Conservation (phyloP, 495 filamentous ascomycete genomes). For the Penicillium daleae region DNA sequence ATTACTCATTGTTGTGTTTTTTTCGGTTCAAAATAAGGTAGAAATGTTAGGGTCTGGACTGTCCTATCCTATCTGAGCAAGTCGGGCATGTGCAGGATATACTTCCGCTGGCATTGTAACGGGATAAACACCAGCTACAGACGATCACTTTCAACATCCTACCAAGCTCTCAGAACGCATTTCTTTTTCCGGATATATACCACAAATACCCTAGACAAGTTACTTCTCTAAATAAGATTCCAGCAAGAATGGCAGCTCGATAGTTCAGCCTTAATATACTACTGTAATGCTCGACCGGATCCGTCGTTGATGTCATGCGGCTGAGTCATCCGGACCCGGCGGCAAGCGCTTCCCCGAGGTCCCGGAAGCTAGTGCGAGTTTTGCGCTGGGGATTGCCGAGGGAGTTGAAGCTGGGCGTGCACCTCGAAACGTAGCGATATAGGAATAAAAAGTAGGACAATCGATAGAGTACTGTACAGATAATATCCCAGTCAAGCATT, state of each 20-base stretch:
- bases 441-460: constrained; percentile 5
- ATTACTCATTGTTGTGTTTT: too few relatives aligned
- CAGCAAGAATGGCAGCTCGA: background rate
- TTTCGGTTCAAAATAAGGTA: too few relatives aligned
- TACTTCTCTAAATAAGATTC: background rate
- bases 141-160: background rate
- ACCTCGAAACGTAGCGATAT: background rate
- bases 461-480: background rate
- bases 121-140: background rate
- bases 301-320: constrained; percentile 25
- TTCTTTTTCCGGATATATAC: background rate
- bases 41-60: too few relatives aligned
- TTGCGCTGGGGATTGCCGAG: constrained; percentile 25
- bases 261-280: background rate
- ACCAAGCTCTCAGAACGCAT: background rate
- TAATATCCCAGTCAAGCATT: constrained; percentile 12
- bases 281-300: background rate
- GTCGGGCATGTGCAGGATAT: too few relatives aligned
- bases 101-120: too few relatives aligned
- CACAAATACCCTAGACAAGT: background rate
- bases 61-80: too few relatives aligned
- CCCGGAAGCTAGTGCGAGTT: constrained; percentile 32
- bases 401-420: constrained; percentile 18
- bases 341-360: constrained; percentile 32
- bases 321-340: constrained; percentile 34